Conservation (phyloP, 2,329 filamentous ascomycete genomes). For the Parascedosporium putredinis region DNA sequence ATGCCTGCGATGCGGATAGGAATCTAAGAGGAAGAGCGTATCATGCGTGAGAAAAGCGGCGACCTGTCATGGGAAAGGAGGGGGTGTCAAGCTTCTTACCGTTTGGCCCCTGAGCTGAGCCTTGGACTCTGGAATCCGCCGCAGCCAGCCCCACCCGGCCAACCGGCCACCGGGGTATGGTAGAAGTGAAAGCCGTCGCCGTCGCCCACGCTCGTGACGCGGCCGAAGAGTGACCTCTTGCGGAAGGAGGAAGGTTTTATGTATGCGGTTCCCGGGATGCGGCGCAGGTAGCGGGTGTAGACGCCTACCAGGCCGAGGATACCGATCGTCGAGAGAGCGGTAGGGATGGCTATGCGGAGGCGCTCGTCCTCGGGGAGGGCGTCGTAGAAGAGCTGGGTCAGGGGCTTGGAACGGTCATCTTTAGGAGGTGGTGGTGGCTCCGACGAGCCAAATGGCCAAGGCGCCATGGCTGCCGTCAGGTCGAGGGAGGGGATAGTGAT, state of each 20-base stretch:
- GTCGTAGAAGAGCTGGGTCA: neutral
- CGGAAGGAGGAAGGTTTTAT: slow-evolving; percentile 69
- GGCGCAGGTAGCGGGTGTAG: slow-evolving; percentile 69
- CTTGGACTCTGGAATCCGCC: slow-evolving; percentile 59
- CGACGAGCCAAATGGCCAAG: slow-evolving; percentile 5
- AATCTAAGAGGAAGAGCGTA: slow-evolving; percentile 43
- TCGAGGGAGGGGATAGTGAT: too few species aligned
- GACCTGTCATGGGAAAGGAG: slow-evolving; percentile 3
- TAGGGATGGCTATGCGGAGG: slow-evolving; percentile 14
- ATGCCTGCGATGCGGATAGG: slow-evolving; percentile 82
- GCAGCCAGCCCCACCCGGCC: slow-evolving; percentile 87
- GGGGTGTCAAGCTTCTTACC: slow-evolving; percentile 50
- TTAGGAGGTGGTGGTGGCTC: neutral
- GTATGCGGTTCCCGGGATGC: slow-evolving; percentile 67
- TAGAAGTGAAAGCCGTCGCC: slow-evolving; percentile 92
- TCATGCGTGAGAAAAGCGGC: neutral
- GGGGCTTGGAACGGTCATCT: neutral
- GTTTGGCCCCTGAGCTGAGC: slow-evolving; percentile 66
- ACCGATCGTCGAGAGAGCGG: slow-evolving; percentile 25
- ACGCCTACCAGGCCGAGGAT: slow-evolving; percentile 33
- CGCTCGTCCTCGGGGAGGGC: slow-evolving; percentile 3
- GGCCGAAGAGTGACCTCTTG: slow-evolving; percentile 66
- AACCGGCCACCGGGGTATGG: slow-evolving; percentile 82
- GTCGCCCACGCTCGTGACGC: slow-evolving; percentile 89
- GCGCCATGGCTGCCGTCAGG: slow-evolving; percentile 4